Base-by-base conservation (phyloP, 495 filamentous ascomycete species). In the Penicillium ucsense region DNA sequence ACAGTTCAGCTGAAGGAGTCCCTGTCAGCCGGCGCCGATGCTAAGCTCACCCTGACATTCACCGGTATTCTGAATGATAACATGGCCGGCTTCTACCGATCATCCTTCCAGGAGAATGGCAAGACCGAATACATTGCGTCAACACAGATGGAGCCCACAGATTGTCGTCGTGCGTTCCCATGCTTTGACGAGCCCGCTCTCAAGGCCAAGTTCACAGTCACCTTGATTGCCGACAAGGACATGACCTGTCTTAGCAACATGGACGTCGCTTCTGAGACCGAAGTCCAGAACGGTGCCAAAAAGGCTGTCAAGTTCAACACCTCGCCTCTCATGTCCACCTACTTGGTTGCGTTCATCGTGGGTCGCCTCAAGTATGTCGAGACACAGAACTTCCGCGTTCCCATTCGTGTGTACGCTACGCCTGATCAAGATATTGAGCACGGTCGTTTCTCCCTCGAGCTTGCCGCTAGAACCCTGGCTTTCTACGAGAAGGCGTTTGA, bases 121-220 rank as follows among this genome's bases (percentile, higher is more conserved):
- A 66, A 71, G 45, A 77, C 73, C 28, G 72, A 77, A 49, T 82
- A 75, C 52, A 69, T 84, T 59, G 82, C 79, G 9, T 78, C 79
- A 3, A 79, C 82, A 0, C 81, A 84, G 70, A 80, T 84, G 73
- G 81, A 84, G 57, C 74, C 81, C 20, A 83, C 80, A 5, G 81
- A 83, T 63, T 78, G 79, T 36, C 68, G 82, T 40, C 68, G 79
- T 42, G 80, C 81, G 8, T 84, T 84, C 65, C 82, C 82, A 29
- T 84, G 82, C 64, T 84, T 83, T 55, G 82, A 85, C 57, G 82
- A 85, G 65, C 82, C 82, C 10, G 82, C 79, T 6, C 67, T 85
- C 50, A 85, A 85, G 65, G 77, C 81, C 47, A 71, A 74, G 53
- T 85, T 81, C 67, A 79, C 82, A 6, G 69, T 84, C 35, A 83